phyloP scores from a whole-genome alignment of 2,329 filamentous ascomycete species.

The Aspergillus brunneoviolaceus region DNA sequence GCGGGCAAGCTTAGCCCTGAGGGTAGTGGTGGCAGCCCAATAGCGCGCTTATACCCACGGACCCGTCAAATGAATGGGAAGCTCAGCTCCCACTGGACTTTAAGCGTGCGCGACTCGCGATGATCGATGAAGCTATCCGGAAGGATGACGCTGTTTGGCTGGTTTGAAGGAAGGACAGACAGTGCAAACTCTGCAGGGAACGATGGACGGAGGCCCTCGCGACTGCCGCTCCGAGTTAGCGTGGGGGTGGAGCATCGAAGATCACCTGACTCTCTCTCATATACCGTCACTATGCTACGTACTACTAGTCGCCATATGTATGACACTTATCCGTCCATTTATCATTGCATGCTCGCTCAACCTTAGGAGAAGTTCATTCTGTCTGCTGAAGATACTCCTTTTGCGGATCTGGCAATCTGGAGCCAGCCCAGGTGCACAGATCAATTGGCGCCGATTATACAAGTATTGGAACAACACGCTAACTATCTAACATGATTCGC shows the following conservation, averaged over 20 bases:
- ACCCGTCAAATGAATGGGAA: conserved; percentile 3
- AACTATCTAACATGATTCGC: neutral
- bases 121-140: conserved; percentile 26
- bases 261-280: neutral
- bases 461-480: neutral
- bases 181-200: conserved; percentile 39
- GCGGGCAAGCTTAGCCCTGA: neutral
- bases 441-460: conserved; percentile 1
- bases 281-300: too few species aligned
- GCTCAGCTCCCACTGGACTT: conserved; percentile 8
- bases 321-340: too few species aligned
- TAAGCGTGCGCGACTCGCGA: conserved; percentile 15
- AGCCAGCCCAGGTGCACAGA: conserved; percentile 15
- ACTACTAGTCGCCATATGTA: neutral
- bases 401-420: conserved; percentile 10
- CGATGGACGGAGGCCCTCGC: neutral
- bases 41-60: neutral
- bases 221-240: neutral
- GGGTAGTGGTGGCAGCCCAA: neutral
- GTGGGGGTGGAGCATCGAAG: neutral
- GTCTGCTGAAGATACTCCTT: neutral
- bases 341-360: too few species aligned
- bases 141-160: conserved; percentile 37
- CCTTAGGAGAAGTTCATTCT: neutral
- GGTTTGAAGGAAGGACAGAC: conserved; percentile 43